Base-by-base conservation (phyloP, 192 early-diverging fungal genomes). In the Entomortierella lignicola region DNA sequence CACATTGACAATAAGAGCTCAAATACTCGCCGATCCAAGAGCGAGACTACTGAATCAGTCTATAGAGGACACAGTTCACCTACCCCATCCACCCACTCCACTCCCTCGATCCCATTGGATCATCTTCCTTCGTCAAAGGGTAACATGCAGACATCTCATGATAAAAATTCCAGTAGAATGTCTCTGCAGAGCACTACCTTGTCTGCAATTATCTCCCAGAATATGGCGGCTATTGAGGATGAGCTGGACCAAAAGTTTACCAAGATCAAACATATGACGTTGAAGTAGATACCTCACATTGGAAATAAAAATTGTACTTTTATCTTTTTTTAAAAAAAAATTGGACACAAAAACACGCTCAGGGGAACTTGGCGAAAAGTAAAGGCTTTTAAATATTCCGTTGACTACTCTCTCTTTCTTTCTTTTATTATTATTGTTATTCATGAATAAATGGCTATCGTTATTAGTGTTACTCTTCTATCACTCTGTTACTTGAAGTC, bases 401-500 rank as follows among this genome's bases (percentile, higher is more conserved):
- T n/a, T n/a, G n/a, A n/a, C n/a, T n/a, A n/a, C n/a, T 63, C 51
- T 59, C 34, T 21, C 31, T 20, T 47, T 31, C 12, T 48, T 32
- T 2, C 41, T 66, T 55, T 55, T 13, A 52, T 41, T 23, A 66
- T 26, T 18, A 34, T 39, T 43, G 27, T 2, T 44, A 47, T n/a
- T n/a, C n/a, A n/a, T n/a, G n/a, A n/a, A n/a, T n/a, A n/a, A n/a
- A n/a, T n/a, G n/a, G n/a, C n/a, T n/a, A n/a, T n/a, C n/a, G n/a
- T n/a, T n/a, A n/a, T n/a, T n/a, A n/a, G n/a, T n/a, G n/a, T n/a
- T n/a, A n/a, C n/a, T n/a, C n/a, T n/a, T n/a, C n/a, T n/a, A n/a
- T n/a, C n/a, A 37, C 8, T 18, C 12, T 34, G 2, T 44, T 26
- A 56, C 52, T 64, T 79, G 55, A 69, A 65, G 58, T 79, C 66